phyloP scores from a whole-genome alignment of 2,329 filamentous ascomycete species.

The Fusarium acutatum region DNA sequence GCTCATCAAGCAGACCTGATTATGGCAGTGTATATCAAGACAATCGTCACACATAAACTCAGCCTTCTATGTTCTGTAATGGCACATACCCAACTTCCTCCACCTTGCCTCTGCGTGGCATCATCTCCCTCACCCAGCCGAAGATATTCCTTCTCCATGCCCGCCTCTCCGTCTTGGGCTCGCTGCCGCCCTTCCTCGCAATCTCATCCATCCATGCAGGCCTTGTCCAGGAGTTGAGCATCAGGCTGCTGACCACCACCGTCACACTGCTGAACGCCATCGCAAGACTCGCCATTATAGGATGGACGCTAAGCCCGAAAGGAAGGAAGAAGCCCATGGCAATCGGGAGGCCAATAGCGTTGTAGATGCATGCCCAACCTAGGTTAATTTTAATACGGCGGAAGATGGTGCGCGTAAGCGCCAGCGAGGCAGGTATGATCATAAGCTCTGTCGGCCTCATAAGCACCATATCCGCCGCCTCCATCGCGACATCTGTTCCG shows the following conservation, averaged over 20 bases:
- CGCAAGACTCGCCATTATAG: conserved; percentile 92
- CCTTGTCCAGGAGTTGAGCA: conserved; percentile 86
- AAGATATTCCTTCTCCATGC: conserved; percentile 51
- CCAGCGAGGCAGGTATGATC: conserved; percentile 86
- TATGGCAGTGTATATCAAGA: not conserved
- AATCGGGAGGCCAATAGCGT: conserved; percentile 88
- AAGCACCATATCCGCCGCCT: conserved; percentile 93
- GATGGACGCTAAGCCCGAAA: conserved; percentile 85
- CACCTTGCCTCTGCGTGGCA: conserved; percentile 48
- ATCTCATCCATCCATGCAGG: conserved; percentile 87
- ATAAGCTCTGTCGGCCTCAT: conserved; percentile 93
- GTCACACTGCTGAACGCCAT: conserved; percentile 93
- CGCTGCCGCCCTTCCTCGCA: conserved; percentile 45
- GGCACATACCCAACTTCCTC: conserved; percentile 69
- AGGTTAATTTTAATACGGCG: conserved; percentile 92
- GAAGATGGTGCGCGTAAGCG: conserved; percentile 89
- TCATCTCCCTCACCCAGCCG: conserved; percentile 53
- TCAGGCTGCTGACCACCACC: conserved; percentile 83
- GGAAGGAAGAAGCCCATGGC: conserved; percentile 97
- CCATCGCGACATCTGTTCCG: conserved; percentile 96
- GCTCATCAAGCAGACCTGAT: not conserved
- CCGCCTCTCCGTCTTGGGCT: not conserved
- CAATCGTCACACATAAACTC: not conserved
- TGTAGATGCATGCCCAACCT: conserved; percentile 92
- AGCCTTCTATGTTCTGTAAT: conserved; percentile 42